Conservation (phyloP, 345 rosid species). For the Draba incana region DNA sequence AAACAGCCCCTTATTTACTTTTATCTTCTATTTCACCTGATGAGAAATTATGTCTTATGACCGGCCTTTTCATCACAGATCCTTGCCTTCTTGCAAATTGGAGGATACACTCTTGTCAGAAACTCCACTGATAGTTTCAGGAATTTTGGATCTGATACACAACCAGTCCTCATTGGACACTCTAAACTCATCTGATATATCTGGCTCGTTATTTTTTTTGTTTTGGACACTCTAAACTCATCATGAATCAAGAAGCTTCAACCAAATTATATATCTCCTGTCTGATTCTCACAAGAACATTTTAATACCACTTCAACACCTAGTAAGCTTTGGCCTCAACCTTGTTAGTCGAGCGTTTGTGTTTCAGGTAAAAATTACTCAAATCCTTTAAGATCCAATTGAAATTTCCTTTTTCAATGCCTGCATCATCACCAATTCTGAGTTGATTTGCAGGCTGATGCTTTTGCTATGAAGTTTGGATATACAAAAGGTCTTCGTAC, state of each 20-base stretch:
- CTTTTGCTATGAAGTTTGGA: slow-evolving; percentile 94
- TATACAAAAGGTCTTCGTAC: slow-evolving; percentile 79
- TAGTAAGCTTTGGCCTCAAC: slow-evolving; percentile 85
- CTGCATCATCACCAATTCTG: not conserved
- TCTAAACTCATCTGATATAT: slow-evolving; percentile 87
- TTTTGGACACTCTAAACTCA: slow-evolving; percentile 12
- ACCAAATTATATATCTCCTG: slow-evolving; percentile 11
- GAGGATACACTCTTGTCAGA: slow-evolving; percentile 98
- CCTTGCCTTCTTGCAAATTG: slow-evolving; percentile 86
- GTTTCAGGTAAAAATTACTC: slow-evolving; percentile 95
- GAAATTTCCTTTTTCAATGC: slow-evolving; percentile 5
- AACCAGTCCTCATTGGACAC: slow-evolving; percentile 94
- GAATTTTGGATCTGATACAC: slow-evolving; percentile 96
- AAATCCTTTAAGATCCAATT: slow-evolving; percentile 6
- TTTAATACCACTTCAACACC: slow-evolving; percentile 88
- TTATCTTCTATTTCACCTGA: too few species aligned
- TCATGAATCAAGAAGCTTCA: not conserved
- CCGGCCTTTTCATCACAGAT: slow-evolving; percentile 52
- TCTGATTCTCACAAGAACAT: slow-evolving; percentile 70
- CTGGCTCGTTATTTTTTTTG: slow-evolving; percentile 59
- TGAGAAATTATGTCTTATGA: not conserved
- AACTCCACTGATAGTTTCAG: slow-evolving; percentile 88
- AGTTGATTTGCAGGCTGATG: slow-evolving; percentile 76
- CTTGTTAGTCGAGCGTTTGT: slow-evolving; percentile 96
- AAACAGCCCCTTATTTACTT: not conserved